These are phyloP conservation scores for Takashimella tepidaria DNA, from an alignment of 1,284 basidiomycete species.

Conservation along the genomic window DNA sequence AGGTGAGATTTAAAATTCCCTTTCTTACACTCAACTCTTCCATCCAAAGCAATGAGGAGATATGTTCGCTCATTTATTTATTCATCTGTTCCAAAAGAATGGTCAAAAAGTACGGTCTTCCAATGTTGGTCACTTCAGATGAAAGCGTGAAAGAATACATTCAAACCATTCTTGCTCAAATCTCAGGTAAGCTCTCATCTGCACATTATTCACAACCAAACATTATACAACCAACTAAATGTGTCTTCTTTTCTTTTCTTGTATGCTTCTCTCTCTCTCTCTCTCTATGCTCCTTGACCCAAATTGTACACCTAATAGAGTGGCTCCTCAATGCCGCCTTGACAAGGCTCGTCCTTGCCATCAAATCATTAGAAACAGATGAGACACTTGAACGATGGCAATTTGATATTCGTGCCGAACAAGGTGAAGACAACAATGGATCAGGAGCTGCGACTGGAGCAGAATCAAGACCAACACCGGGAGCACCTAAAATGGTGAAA, in stretches of 20 bases:
- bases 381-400: constrained; percentile 96
- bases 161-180: constrained; percentile 82
- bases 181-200: constrained; percentile 62
- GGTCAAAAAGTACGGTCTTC: constrained; percentile 98
- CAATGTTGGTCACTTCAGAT: constrained; percentile 90
- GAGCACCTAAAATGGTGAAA: constrained; percentile 20
- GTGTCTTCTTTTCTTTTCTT: neutral
- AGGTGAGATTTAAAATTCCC: constrained; percentile 29
- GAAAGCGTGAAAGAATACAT: constrained; percentile 88
- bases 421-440: constrained; percentile 10
- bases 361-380: constrained; percentile 89
- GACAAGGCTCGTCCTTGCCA: constrained; percentile 87
- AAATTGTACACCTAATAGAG: constrained; percentile 51
- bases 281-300: neutral
- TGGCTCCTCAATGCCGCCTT: constrained; percentile 89
- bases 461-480: constrained; percentile 7
- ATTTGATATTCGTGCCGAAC: constrained; percentile 82
- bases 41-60: neutral
- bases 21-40: neutral
- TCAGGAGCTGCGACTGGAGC: neutral
- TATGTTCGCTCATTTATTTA: neutral
- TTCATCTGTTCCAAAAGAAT: constrained; percentile 57
- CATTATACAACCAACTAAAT: neutral
- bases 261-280: neutral
- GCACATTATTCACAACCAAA: neutral